phyloP scores from a whole-genome alignment of 371 early-diverging fungal species.

The Actinomortierella ambigua region DNA sequence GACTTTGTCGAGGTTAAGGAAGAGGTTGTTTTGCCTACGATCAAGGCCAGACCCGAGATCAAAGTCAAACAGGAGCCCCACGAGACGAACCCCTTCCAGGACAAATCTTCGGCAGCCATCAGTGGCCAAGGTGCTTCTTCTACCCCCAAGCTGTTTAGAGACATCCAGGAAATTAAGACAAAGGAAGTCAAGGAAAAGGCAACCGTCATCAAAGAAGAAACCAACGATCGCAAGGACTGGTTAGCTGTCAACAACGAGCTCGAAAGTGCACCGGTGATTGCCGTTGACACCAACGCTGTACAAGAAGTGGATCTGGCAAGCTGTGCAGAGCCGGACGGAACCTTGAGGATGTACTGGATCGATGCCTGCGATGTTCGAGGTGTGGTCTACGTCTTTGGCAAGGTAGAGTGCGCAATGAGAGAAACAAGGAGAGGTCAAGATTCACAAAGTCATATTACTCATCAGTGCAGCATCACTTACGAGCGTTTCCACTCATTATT shows the following conservation, averaged over 20 bases:
- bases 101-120: too few relatives aligned
- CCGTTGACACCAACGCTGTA: slow-evolving; percentile 9
- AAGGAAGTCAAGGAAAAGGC: slow-evolving; percentile 26
- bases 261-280: slow-evolving; percentile 1
- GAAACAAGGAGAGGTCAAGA: neutral
- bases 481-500: neutral
- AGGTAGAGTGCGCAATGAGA: slow-evolving; percentile 52
- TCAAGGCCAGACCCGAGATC: slow-evolving; percentile 14
- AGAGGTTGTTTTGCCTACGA: slow-evolving; percentile 21
- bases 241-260: slow-evolving; percentile 49
- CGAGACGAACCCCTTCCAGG: too few relatives aligned
- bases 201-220: slow-evolving; percentile 25
- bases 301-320: slow-evolving; percentile 38
- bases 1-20: slow-evolving; percentile 28
- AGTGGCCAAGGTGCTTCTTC: too few relatives aligned
- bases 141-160: neutral
- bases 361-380: slow-evolving; percentile 91
- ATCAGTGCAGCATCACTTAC: neutral
- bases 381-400: slow-evolving; percentile 90
- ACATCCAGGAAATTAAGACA: slow-evolving; percentile 5
- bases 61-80: slow-evolving; percentile 10
- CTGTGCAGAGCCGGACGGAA: slow-evolving; percentile 63
- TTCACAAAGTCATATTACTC: neutral
- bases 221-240: slow-evolving; percentile 49
- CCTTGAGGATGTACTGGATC: slow-evolving; percentile 85